These are phyloP conservation scores for Climacium dendroides DNA, from an alignment of 225 moss, liverwort and hornwort genomes.

Conservation along the genomic window DNA sequence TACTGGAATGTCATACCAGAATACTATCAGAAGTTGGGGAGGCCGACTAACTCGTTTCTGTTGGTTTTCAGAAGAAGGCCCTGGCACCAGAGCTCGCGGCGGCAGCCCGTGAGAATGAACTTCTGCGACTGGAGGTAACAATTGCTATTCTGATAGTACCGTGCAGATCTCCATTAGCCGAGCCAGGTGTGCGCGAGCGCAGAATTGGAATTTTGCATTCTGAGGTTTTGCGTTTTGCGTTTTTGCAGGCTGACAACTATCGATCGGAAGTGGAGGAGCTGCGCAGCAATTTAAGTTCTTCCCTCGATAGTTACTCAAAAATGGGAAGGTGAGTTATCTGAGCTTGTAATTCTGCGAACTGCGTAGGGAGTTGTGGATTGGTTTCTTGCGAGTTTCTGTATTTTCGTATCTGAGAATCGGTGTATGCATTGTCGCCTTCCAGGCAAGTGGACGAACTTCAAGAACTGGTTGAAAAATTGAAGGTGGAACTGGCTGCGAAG, in stretches of 20 bases:
- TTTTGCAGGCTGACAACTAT: slow-evolving; percentile 73
- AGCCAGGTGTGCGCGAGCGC: not conserved
- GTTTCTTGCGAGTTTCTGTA: not conserved
- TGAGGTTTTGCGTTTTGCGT: not conserved
- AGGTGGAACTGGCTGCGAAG: slow-evolving; percentile 23
- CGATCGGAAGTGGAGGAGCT: slow-evolving; percentile 77
- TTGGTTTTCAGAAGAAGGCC: slow-evolving; percentile 51
- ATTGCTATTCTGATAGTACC: not conserved
- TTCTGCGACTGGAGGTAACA: slow-evolving; percentile 66
- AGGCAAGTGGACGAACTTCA: slow-evolving; percentile 93
- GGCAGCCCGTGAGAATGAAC: slow-evolving; percentile 74
- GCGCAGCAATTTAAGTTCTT: slow-evolving; percentile 68
- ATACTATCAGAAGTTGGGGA: not conserved
- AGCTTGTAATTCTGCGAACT: not conserved
- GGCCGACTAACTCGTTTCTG: not conserved
- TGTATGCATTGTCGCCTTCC: not conserved
- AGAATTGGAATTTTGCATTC: not conserved
- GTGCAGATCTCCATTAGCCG: not conserved
- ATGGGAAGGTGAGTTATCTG: slow-evolving; percentile 52
- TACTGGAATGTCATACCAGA: not conserved
- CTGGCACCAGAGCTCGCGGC: slow-evolving; percentile 71
- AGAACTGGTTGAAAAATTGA: slow-evolving; percentile 41
- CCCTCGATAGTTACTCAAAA: slow-evolving; percentile 59
- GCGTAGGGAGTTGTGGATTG: not conserved
- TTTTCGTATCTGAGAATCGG: not conserved